phyloP scores from a whole-genome alignment of 129 eudicot genomes.

The Tanacetum coccineum region DNA sequence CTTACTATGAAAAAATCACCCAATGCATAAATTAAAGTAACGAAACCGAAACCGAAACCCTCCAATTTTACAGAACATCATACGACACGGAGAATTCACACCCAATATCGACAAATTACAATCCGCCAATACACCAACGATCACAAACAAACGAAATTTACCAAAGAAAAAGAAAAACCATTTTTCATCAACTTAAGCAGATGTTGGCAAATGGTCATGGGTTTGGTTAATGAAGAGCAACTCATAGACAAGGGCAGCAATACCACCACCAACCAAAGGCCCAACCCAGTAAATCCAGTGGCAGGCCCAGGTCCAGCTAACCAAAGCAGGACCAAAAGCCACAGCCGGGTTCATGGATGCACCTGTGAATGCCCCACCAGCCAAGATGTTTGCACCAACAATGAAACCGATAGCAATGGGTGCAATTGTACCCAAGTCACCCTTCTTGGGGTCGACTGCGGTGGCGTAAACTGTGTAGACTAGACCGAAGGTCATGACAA shows the following conservation, averaged over 20 bases:
- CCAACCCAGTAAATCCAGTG: conserved; percentile 66
- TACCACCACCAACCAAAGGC: conserved; percentile 56
- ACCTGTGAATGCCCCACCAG: conserved; percentile 62
- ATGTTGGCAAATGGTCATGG: conserved; percentile 53
- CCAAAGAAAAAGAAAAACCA: neutral
- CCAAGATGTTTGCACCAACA: conserved; percentile 62
- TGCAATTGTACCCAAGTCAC: conserved; percentile 47
- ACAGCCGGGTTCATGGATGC: conserved; percentile 69
- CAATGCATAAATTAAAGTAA: neutral
- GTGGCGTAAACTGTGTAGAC: conserved; percentile 59
- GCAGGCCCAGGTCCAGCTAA: conserved; percentile 53
- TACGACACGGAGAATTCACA: conserved; percentile 24
- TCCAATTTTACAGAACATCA: conserved; percentile 5
- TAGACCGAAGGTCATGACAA: conserved; percentile 56
- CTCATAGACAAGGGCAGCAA: conserved; percentile 55
- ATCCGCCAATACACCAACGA: conserved; percentile 4
- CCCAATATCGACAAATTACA: conserved; percentile 12
- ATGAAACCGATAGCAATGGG: conserved; percentile 56
- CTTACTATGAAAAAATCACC: neutral
- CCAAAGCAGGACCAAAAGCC: conserved; percentile 57
- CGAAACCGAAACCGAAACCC: neutral
- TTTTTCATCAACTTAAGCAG: conserved; percentile 19
- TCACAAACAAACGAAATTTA: conserved; percentile 25
- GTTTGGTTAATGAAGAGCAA: conserved; percentile 42
- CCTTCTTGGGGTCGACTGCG: conserved; percentile 58